phyloP scores from a whole-genome alignment of 2,329 filamentous ascomycete species.

The Polychaeton citri region DNA sequence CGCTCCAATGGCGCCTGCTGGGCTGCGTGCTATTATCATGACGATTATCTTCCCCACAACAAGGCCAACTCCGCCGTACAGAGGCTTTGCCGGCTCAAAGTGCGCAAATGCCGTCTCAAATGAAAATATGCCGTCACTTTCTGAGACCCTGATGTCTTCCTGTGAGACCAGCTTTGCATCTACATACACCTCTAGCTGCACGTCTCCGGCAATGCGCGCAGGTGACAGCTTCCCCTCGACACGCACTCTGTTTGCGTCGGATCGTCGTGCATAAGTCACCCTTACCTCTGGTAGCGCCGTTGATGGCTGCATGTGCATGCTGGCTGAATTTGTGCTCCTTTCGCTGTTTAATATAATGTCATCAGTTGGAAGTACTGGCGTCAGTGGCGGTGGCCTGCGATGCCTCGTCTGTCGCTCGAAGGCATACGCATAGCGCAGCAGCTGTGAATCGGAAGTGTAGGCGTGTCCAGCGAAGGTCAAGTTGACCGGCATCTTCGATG shows the following conservation, averaged over 20 bases:
- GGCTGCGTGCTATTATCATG: constrained; percentile 4
- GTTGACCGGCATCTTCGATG: constrained; percentile 38
- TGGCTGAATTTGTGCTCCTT: neutral
- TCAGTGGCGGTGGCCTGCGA: constrained; percentile 13
- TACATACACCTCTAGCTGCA: constrained; percentile 4
- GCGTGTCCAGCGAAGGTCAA: constrained; percentile 37
- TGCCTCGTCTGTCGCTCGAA: constrained; percentile 14
- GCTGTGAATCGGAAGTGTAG: constrained; percentile 31
- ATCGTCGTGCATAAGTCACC: neutral
- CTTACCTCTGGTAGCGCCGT: neutral
- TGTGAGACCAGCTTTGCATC: constrained; percentile 4
- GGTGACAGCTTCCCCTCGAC: neutral
- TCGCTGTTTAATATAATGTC: constrained; percentile 1
- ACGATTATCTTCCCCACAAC: constrained; percentile 13
- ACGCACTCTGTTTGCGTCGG: neutral
- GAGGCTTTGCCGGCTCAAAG: constrained; percentile 10
- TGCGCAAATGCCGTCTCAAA: constrained; percentile 6
- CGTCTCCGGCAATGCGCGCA: neutral
- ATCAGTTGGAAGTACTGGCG: constrained; percentile 12
- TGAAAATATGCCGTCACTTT: constrained; percentile 5
- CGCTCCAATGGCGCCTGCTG: neutral
- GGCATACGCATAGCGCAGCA: constrained; percentile 16
- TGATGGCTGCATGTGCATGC: neutral
- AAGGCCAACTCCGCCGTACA: constrained; percentile 15
- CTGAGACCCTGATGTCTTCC: constrained; percentile 1